Percentiles rank a stretch among this genome's conserved stretches.
phyloP scores from a whole-genome alignment of 768 basidiomycete genomes.

The Cubamyces sp. region DNA sequence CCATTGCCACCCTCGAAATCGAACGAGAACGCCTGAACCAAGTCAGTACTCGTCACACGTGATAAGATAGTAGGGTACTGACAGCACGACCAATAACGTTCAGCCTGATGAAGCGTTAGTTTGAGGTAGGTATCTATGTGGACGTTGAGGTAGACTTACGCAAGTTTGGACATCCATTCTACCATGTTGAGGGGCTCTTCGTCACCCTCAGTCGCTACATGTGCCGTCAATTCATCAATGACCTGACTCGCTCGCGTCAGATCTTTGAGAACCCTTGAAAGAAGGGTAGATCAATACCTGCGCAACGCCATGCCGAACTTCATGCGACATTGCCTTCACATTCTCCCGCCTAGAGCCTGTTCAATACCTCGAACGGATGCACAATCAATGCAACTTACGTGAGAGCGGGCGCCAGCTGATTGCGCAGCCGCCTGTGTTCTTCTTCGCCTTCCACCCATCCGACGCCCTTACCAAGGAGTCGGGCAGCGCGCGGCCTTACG shows the following conservation, averaged over 20 bases:
- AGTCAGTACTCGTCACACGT: background rate
- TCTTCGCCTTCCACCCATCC: slow-evolving; percentile 43
- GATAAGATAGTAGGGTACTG: background rate
- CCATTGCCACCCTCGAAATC: slow-evolving; percentile 39
- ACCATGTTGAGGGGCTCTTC: slow-evolving; percentile 7
- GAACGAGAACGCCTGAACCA: slow-evolving; percentile 38
- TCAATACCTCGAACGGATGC: background rate
- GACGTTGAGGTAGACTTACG: slow-evolving; percentile 6
- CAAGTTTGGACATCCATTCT: slow-evolving; percentile 25
- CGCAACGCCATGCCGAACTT: background rate
- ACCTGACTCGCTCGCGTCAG: background rate
- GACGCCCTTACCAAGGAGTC: slow-evolving; percentile 40
- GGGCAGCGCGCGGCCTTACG: slow-evolving; percentile 39
- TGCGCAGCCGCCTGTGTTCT: slow-evolving; percentile 38
- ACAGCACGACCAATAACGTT: slow-evolving; percentile 11
- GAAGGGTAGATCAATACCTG: background rate
- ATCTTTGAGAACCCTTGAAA: background rate
- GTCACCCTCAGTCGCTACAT: background rate
- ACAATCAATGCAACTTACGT: slow-evolving; percentile 14
- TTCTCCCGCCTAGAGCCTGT: slow-evolving; percentile 1
- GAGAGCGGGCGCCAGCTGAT: slow-evolving; percentile 27
- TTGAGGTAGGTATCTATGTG: background rate
- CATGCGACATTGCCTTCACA: slow-evolving; percentile 18
- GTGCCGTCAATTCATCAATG: slow-evolving; percentile 1
- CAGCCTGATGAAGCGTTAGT: background rate